Evolutionary conservation across 805 yeast genomes (phyloP).

Genomic region (Middelhovenomyces tepae): DNA sequence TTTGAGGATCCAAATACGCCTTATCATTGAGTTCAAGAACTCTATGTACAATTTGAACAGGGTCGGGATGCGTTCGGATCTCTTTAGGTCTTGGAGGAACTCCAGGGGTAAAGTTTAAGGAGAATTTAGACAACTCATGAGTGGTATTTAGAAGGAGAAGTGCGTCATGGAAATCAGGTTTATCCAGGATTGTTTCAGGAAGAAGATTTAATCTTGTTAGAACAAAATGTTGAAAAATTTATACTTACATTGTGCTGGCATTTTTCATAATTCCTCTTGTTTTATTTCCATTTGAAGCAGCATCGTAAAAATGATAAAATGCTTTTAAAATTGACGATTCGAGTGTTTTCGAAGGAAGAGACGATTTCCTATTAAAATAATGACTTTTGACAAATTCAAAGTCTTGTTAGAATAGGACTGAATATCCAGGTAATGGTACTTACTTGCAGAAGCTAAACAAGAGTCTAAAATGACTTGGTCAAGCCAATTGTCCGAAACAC

Average conservation of each 20-base stretch:
- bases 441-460: too few relatives aligned
- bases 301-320: slow-evolving; percentile 37
- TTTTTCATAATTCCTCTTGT: slow-evolving; percentile 33
- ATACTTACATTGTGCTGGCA: slow-evolving; percentile 27
- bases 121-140: slow-evolving; percentile 21
- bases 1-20: slow-evolving; percentile 22
- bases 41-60: slow-evolving; percentile 20
- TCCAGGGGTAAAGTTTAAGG: slow-evolving; percentile 23
- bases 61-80: slow-evolving; percentile 16
- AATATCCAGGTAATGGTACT: too few relatives aligned
- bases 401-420: too few relatives aligned
- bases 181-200: background rate
- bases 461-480: slow-evolving; percentile 10
- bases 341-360: slow-evolving; percentile 1
- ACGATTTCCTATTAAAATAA: slow-evolving; percentile 4
- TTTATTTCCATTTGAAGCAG: slow-evolving; percentile 34
- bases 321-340: slow-evolving; percentile 13
- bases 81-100: slow-evolving; percentile 22
- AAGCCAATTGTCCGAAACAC: slow-evolving; percentile 8
- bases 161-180: too few relatives aligned
- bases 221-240: too few relatives aligned
- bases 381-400: slow-evolving; percentile 18
- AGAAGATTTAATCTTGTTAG: background rate
- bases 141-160: too few relatives aligned
- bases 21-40: slow-evolving; percentile 25